phyloP scores from a whole-genome alignment of 2,329 filamentous ascomycete genomes.

The Talaromyces verruculosus region DNA sequence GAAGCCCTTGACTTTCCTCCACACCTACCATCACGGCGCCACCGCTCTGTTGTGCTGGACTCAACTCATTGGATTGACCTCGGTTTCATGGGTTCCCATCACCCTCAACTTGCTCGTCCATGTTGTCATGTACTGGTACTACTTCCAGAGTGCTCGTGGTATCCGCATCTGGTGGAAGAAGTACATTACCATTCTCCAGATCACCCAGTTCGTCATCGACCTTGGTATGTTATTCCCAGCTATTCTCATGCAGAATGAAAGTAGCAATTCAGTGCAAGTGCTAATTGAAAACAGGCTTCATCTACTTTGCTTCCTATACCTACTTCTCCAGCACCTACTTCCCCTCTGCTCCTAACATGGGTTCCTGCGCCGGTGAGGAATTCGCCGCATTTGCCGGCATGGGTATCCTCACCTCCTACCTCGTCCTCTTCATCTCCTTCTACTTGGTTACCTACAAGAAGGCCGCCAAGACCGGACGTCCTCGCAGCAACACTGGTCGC shows the following conservation, averaged over 20 bases:
- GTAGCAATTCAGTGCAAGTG: background rate
- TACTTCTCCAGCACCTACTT: conserved; percentile 95
- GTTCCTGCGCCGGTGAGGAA: conserved; percentile 90
- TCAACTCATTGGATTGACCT: conserved; percentile 86
- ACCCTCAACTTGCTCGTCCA: conserved; percentile 89
- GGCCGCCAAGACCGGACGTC: conserved; percentile 50
- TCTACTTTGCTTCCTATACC: conserved; percentile 99
- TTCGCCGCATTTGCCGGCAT: conserved; percentile 93
- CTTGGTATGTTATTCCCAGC: conserved; percentile 63
- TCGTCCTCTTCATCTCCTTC: conserved; percentile 98
- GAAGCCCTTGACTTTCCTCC: conserved; percentile 98
- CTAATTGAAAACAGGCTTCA: conserved; percentile 68
- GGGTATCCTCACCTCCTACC: conserved; percentile 87
- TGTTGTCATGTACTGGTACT: conserved; percentile 99
- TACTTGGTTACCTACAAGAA: conserved; percentile 94
- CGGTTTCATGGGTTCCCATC: conserved; percentile 94
- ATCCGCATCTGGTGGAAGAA: conserved; percentile 99
- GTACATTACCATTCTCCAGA: conserved; percentile 97
- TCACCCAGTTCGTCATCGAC: conserved; percentile 95
- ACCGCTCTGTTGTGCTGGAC: conserved; percentile 98
- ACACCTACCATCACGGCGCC: conserved; percentile 98
- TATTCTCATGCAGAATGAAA: background rate
- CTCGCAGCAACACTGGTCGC: conserved; percentile 65
- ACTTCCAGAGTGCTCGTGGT: conserved; percentile 97
- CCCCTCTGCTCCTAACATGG: conserved; percentile 76